These are phyloP conservation scores for Omphalotus olearius DNA, from an alignment of 1,284 basidiomycete species.

Conservation along the genomic window DNA sequence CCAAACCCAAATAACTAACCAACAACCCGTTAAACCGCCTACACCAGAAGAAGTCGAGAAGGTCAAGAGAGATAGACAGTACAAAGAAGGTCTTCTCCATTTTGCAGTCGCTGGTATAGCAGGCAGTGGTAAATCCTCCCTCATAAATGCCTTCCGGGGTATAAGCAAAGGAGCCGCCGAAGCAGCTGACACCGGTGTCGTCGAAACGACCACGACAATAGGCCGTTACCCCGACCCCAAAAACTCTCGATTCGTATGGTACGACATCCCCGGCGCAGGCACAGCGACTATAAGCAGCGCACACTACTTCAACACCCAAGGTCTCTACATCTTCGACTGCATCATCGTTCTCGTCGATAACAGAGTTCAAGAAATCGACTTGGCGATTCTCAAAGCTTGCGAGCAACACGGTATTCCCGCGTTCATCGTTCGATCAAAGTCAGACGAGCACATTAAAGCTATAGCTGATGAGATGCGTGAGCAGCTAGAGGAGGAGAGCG, in stretches of 20 bases:
- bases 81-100: slow-evolving; percentile 23
- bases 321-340: slow-evolving; percentile 32
- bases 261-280: slow-evolving; percentile 32
- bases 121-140: slow-evolving; percentile 32
- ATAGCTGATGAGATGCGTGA: slow-evolving; percentile 25
- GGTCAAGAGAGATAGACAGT: slow-evolving; percentile 22
- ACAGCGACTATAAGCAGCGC: slow-evolving; percentile 27
- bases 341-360: slow-evolving; percentile 21
- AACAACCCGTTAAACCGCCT: not conserved
- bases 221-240: not conserved
- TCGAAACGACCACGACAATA: not conserved
- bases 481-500: slow-evolving; percentile 13
- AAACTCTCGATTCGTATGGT: slow-evolving; percentile 25
- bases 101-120: slow-evolving; percentile 28
- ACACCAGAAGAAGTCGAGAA: slow-evolving; percentile 6
- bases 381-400: slow-evolving; percentile 20
- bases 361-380: slow-evolving; percentile 16
- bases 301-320: slow-evolving; percentile 34
- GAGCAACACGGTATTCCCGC: slow-evolving; percentile 27
- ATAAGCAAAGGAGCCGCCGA: slow-evolving; percentile 20
- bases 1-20: not conserved
- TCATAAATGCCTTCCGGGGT: slow-evolving; percentile 30
- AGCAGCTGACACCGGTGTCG: slow-evolving; percentile 22
- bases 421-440: slow-evolving; percentile 31
- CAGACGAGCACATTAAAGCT: slow-evolving; percentile 31